A percentile compares a stretch with the other conserved stretches of the same genome.
phyloP scores from a whole-genome alignment of 805 yeast species.

The Suhomyces sp. region DNA sequence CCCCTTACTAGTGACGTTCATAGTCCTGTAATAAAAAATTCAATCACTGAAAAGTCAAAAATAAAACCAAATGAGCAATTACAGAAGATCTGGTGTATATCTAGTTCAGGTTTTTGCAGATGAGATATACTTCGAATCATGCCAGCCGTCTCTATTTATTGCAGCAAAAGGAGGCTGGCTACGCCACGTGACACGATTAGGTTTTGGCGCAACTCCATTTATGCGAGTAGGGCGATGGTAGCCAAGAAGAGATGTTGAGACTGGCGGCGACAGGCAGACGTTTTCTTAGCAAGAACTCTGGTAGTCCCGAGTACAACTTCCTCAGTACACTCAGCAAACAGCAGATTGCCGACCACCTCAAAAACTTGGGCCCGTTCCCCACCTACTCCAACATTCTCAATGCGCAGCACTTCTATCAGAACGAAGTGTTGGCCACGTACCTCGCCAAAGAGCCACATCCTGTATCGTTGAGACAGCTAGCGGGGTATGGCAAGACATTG shows the following conservation, averaged over 20 bases:
- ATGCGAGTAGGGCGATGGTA: neutral
- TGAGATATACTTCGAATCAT: neutral
- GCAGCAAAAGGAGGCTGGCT: neutral
- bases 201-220: neutral
- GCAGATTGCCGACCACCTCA: conserved; percentile 26
- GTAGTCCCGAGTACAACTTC: conserved; percentile 21
- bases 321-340: conserved; percentile 30
- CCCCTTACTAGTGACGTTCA: conserved; percentile 44
- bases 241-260: neutral
- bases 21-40: conserved; percentile 4
- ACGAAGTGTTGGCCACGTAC: conserved; percentile 63
- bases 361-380: conserved; percentile 41
- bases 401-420: conserved; percentile 84
- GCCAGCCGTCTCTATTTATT: neutral
- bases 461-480: conserved; percentile 83
- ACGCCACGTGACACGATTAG: neutral
- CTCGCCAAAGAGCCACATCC: conserved; percentile 74
- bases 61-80: too few species aligned
- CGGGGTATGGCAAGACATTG: conserved; percentile 79
- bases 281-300: neutral
- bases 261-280: neutral
- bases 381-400: conserved; percentile 39
- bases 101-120: neutral
- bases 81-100: neutral
- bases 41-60: too few species aligned